Evolutionary conservation across 2,329 filamentous ascomycete species (phyloP).

Genomic region (Polytolypa hystricis): DNA sequence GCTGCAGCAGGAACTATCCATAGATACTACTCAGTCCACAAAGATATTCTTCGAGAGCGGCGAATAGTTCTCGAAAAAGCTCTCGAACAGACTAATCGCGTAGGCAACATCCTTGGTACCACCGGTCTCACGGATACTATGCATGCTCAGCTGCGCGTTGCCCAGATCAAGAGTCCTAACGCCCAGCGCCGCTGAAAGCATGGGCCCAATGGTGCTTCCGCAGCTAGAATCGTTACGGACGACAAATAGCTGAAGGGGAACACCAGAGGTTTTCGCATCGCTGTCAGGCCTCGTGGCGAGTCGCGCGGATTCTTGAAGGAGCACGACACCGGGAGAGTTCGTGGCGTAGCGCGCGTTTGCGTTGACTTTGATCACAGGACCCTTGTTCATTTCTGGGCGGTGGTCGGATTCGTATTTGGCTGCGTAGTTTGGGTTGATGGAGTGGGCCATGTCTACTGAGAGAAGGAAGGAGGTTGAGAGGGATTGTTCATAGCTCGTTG

Average conservation of each 20-base stretch:
- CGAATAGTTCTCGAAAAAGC: slow-evolving; percentile 80
- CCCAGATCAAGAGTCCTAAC: slow-evolving; percentile 83
- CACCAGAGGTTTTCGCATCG: slow-evolving; percentile 43
- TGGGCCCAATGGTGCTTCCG: slow-evolving; percentile 95
- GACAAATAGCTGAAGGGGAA: slow-evolving; percentile 90
- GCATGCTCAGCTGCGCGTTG: slow-evolving; percentile 92
- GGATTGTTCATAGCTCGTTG: slow-evolving; percentile 87
- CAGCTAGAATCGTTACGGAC: slow-evolving; percentile 92
- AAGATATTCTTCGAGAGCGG: slow-evolving; percentile 70
- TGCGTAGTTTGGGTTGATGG: slow-evolving; percentile 88
- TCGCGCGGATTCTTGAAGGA: slow-evolving; percentile 75
- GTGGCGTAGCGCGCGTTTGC: slow-evolving; percentile 96
- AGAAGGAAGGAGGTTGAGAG: slow-evolving; percentile 84
- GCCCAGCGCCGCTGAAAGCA: slow-evolving; percentile 77
- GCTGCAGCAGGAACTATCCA: no score
- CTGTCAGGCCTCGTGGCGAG: slow-evolving; percentile 25
- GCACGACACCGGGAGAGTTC: slow-evolving; percentile 86
- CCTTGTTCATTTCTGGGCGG: slow-evolving; percentile 90
- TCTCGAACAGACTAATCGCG: slow-evolving; percentile 73
- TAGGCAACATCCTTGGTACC: slow-evolving; percentile 80
- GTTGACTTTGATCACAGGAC: slow-evolving; percentile 95
- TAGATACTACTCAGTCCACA: slow-evolving; percentile 52
- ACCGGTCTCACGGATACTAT: slow-evolving; percentile 88
- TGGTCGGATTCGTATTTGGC: slow-evolving; percentile 87
- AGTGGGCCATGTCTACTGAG: slow-evolving; percentile 96